phyloP scores from a whole-genome alignment of 306 rosid genomes.

The Quercus wislizeni region DNA sequence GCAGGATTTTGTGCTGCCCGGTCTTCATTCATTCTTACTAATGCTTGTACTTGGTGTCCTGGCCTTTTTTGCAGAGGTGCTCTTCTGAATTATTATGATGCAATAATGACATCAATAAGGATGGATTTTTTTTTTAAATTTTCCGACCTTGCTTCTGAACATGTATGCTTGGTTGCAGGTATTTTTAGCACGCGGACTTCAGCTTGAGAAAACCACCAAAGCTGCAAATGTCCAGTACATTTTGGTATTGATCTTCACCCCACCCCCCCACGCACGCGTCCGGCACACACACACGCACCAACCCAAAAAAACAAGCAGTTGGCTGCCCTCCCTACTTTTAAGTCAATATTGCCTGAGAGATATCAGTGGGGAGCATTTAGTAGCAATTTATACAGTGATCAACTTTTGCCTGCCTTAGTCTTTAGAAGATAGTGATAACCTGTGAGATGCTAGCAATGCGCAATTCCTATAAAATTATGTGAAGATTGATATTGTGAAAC shows the following conservation, averaged over 20 bases:
- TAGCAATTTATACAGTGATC: not conserved
- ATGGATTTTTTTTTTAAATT: not conserved
- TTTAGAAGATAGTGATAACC: not conserved
- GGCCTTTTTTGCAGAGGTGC: slow-evolving; percentile 82
- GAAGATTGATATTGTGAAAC: not conserved
- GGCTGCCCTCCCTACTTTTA: not conserved
- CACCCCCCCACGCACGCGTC: too few relatives aligned
- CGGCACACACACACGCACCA: too few relatives aligned
- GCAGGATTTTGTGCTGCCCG: slow-evolving; percentile 72
- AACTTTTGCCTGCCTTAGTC: too few relatives aligned
- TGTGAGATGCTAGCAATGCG: not conserved
- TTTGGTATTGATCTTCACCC: slow-evolving; percentile 39
- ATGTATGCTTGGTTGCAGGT: slow-evolving; percentile 40
- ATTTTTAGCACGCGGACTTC: slow-evolving; percentile 73
- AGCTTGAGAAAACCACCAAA: slow-evolving; percentile 80
- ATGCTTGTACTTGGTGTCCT: slow-evolving; percentile 59
- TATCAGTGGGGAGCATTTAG: not conserved
- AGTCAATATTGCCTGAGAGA: not conserved
- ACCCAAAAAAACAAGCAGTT: too few relatives aligned
- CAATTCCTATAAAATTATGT: not conserved
- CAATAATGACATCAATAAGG: not conserved
- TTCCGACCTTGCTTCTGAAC: not conserved
- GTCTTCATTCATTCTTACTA: slow-evolving; percentile 40
- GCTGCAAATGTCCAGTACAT: slow-evolving; percentile 55
- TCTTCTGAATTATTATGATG: slow-evolving; percentile 17